Conservation (phyloP, 2,329 filamentous ascomycete genomes). For the Paraphoma chrysanthemicola region DNA sequence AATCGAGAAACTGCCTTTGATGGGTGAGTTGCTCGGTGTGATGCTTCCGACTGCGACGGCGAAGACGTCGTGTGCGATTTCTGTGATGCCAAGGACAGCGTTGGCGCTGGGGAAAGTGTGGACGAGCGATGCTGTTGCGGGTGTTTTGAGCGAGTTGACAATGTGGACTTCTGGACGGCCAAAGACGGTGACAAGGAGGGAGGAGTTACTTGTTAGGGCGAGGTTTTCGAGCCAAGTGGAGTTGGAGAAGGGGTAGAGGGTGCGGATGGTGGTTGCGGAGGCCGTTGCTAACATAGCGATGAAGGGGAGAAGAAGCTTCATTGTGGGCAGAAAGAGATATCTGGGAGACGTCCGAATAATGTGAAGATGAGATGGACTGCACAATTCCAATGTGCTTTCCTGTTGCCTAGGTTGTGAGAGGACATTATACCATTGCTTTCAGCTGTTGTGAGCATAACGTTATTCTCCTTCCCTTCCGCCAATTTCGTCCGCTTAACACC, state of each 20-base stretch:
- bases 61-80: constrained; percentile 41
- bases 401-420: too few species aligned
- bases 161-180: constrained; percentile 42
- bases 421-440: too few species aligned
- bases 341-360: too few species aligned
- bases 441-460: too few species aligned
- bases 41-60: constrained; percentile 36
- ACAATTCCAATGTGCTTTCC: too few species aligned
- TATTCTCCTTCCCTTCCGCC: too few species aligned
- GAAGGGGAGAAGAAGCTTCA: constrained; percentile 4
- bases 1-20: constrained; percentile 15
- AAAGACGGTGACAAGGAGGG: constrained; percentile 45
- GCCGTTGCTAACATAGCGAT: constrained; percentile 2
- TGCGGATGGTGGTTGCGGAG: constrained; percentile 7
- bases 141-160: constrained; percentile 36
- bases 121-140: constrained; percentile 24
- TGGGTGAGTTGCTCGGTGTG: constrained; percentile 4
- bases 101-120: constrained; percentile 32
- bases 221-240: constrained; percentile 48
- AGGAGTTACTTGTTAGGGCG: constrained; percentile 44
- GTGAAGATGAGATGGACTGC: too few species aligned
- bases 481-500: too few species aligned
- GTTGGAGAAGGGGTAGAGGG: constrained; percentile 33
- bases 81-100: constrained; percentile 47
- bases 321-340: too few species aligned